Evolutionary conservation across 164 flowering plant species (phyloP), one percentile per base, ranked within the genome.

Genomic region (Kingdonia uniflora): DNA sequence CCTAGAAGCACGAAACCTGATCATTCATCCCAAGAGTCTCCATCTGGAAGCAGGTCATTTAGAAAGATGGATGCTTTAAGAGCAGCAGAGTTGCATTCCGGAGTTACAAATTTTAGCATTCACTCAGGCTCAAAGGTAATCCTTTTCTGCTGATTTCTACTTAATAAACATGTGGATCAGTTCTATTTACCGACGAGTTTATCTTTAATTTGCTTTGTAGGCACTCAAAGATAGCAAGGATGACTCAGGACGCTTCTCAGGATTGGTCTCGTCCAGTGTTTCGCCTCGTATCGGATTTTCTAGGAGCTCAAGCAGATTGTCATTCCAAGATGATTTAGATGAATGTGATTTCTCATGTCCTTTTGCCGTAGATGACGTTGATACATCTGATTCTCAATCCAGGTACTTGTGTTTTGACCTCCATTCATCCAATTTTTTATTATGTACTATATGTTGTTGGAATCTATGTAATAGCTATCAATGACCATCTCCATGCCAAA

Each of bases 291-390:
- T 80, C 67, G 94, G 89, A 57, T 77, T 81, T 68, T 82, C 97
- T n/a, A 76, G 97, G 72, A 84, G 87, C 68, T 85, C 97, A 19
- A 89, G 97, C 64, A 76, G 89, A 63, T 65, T 89, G 51, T 90
- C 95, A 21, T 80, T 80, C 60, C 95, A 84, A 62, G 95, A 87
- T 66, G 95, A 90, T 58, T 60, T 81, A 58, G 97, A 79, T 65
- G 95, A 81, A 59, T 55, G 67, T 58, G 97, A 83, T 58, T 84
- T 82, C 58, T 71, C 88, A 14, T 79, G 85, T 56, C 91, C 97
- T 61, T 90, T 90, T 66, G 95, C 78, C 72, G 87, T 90, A 52
- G 97, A 89, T 76, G 95, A 89, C 61, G 82, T 85, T 38, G 95
- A 86, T 64, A 60, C 74, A 16, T 50, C 76, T 37, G 81, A 77